Evolutionary conservation across 257 asterid species (phyloP).

Genomic region (Forsythia viridissima): DNA sequence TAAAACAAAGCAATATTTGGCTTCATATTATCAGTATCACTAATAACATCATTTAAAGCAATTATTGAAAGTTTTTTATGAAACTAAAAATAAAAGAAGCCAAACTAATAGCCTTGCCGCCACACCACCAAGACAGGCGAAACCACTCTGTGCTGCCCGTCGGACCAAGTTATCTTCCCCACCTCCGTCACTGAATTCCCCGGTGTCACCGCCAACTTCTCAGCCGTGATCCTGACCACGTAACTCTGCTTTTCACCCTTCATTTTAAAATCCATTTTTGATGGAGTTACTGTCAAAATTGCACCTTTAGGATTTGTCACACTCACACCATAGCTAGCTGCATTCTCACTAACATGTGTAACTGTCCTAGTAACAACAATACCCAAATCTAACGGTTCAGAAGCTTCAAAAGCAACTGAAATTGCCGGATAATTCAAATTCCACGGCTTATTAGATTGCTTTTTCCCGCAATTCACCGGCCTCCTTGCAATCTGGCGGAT

Average conservation of each 20-base stretch:
- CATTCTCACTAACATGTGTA: conserved; percentile 49
- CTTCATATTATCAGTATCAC: not conserved
- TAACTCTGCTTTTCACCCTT: conserved; percentile 58
- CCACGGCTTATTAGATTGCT: conserved; percentile 56
- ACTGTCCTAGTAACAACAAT: conserved; percentile 49
- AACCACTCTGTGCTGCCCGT: conserved; percentile 58
- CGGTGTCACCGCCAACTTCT: conserved; percentile 38
- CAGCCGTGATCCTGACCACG: conserved; percentile 46
- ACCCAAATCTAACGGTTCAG: conserved; percentile 1
- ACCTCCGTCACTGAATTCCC: conserved; percentile 44
- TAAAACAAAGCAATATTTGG: not conserved
- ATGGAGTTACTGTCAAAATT: conserved; percentile 45
- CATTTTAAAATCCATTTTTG: conserved; percentile 37
- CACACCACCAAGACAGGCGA: conserved; percentile 73
- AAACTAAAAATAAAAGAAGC: not conserved
- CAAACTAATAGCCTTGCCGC: conserved; percentile 36
- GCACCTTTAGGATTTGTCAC: conserved; percentile 49
- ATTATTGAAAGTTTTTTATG: too few relatives aligned
- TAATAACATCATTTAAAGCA: not conserved
- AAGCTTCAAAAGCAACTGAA: conserved; percentile 43
- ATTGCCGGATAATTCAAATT: conserved; percentile 79
- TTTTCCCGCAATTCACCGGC: conserved; percentile 34
- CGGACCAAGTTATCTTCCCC: conserved; percentile 71
- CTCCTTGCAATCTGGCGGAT: conserved; percentile 46
- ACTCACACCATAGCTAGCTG: conserved; percentile 34